Conservation (phyloP, 1,139 yeast species). For the Meyerozyma smithsonii region DNA sequence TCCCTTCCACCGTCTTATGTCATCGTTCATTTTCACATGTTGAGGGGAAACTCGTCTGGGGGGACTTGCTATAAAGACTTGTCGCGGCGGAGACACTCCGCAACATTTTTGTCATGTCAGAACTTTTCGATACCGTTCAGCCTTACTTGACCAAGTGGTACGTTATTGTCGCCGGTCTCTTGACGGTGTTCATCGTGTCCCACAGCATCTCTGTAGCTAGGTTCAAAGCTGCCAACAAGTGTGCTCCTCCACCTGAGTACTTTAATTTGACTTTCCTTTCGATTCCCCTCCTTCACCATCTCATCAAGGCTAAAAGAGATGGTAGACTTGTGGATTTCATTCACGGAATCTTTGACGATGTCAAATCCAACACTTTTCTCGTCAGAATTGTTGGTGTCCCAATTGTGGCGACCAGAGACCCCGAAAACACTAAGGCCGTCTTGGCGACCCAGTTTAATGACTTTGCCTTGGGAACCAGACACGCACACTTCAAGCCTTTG, state of each 20-base stretch:
- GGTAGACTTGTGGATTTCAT: not conserved
- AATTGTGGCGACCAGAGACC: constrained; percentile 20
- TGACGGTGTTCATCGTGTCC: constrained; percentile 2
- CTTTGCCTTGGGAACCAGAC: constrained; percentile 22
- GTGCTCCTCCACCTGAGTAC: not conserved
- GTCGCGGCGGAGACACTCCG: not conserved
- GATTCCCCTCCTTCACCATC: constrained; percentile 1
- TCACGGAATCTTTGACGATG: not conserved
- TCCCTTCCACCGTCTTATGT: not conserved
- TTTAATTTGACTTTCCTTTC: not conserved
- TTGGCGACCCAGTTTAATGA: constrained; percentile 24
- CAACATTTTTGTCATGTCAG: not conserved
- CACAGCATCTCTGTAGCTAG: constrained; percentile 1
- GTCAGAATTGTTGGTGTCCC: constrained; percentile 17
- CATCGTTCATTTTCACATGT: constrained; percentile 3
- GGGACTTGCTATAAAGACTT: not conserved
- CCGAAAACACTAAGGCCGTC: constrained; percentile 22
- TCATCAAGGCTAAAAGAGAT: not conserved
- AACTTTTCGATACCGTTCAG: not conserved
- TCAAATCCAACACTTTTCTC: constrained; percentile 9
- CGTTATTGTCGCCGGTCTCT: constrained; percentile 4
- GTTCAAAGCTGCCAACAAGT: not conserved
- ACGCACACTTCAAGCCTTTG: constrained; percentile 17
- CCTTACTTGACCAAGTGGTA: constrained; percentile 7
- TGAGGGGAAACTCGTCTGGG: not conserved